Base-by-base conservation (phyloP, 805 yeast species). In the Sungouiella blattae region DNA sequence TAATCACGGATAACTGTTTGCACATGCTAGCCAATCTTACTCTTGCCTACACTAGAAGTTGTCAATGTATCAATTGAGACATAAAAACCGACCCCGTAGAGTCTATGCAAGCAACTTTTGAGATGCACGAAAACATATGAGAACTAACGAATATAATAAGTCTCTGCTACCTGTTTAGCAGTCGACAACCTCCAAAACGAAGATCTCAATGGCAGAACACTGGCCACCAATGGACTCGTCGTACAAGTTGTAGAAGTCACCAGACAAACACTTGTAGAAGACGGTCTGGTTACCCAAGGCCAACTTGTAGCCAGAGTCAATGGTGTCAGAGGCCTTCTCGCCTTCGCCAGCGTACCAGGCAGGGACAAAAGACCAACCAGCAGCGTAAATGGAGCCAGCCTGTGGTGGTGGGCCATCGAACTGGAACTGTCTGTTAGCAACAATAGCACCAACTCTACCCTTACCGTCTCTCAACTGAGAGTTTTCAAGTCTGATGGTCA, bases 211-310 rank as follows among this genome's bases (percentile, higher is more conserved):
- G 6, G 15, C 33, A 30, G 63, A 50, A 72, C 87, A 81, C 54
- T 78, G 83, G 23, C 53, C 58, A 41, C 80, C 87, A 39, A 80
- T 58, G 46, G 66, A 57, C 55, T 75, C 64, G 55, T 80, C 85
- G 60, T 82, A 82, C 59, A 82, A 64, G 72, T 82, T 82, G 79
- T 78, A 81, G 74, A 82, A 82, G 50, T 66, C 67, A 51, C 88
- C 89, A 20, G 86, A 78, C 46, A 75, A 55, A 69, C 89, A 82
- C 65, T 79, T 80, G 72, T 73, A 82, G 69, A 82, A 82, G 32
- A 70, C 67, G 41, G 76, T 76, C 36, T 64, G 56, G 47, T 62
- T 60, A 63, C 86, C 87, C 39, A 80, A 60, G 20, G 85, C 84
- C 33, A 31, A 35, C 38, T 35, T 35, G 32, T 28, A 33, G 11